Evolutionary conservation across 1,139 yeast genomes (phyloP).

Genomic region (Candida tropicalis): DNA sequence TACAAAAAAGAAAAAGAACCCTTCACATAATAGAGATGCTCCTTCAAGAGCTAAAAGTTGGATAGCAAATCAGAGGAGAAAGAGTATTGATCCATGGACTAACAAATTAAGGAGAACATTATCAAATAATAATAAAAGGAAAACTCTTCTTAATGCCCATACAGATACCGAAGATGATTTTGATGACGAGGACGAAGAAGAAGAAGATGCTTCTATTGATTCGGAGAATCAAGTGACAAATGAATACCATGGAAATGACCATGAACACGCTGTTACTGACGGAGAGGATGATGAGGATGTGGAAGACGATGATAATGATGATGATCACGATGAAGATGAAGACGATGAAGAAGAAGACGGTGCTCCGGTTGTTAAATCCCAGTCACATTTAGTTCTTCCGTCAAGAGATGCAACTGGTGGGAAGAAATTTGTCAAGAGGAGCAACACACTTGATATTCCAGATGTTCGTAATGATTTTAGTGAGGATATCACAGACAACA

Average conservation of each 20-base stretch:
- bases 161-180: conserved; percentile 14
- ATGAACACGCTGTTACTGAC: conserved; percentile 18
- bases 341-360: conserved; percentile 29
- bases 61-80: conserved; percentile 10
- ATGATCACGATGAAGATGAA: conserved; percentile 21
- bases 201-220: conserved; percentile 19
- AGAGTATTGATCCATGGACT: conserved; percentile 17
- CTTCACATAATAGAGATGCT: conserved; percentile 18
- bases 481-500: not conserved
- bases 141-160: conserved; percentile 16
- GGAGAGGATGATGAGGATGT: conserved; percentile 20
- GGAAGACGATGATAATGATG: conserved; percentile 28
- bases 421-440: conserved; percentile 38
- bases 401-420: conserved; percentile 39
- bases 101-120: conserved; percentile 21
- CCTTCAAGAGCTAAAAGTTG: conserved; percentile 19
- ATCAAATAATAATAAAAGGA: conserved; percentile 23
- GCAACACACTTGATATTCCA: conserved; percentile 50
- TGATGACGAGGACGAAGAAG: conserved; percentile 13
- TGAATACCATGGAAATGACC: conserved; percentile 20
- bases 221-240: conserved; percentile 21
- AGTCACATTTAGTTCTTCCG: conserved; percentile 37
- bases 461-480: conserved; percentile 14
- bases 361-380: conserved; percentile 27
- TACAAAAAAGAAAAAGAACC: conserved; percentile 23